Percentiles rank a stretch among this genome's conserved stretches.
phyloP scores from a whole-genome alignment of 345 rosid species.

The Garcia nutans region DNA sequence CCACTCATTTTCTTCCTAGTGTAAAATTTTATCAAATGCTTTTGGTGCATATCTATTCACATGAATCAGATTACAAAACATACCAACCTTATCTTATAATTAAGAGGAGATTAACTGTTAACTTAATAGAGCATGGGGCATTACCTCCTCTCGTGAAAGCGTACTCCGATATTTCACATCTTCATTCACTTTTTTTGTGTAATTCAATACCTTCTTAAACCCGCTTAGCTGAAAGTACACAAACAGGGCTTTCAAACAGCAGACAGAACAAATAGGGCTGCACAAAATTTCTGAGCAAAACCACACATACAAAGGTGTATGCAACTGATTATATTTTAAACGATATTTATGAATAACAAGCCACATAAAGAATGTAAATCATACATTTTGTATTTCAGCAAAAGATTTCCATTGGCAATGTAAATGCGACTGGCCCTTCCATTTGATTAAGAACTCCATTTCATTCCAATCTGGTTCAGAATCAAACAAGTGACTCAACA shows the following conservation, averaged over 20 bases:
- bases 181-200: constrained; percentile 84
- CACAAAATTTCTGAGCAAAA: background rate
- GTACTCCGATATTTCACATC: constrained; percentile 72
- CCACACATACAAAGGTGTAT: background rate
- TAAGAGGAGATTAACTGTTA: constrained; percentile 1
- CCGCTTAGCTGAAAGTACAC: constrained; percentile 80
- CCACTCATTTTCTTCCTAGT: background rate
- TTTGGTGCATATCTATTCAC: background rate
- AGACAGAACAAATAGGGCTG: background rate
- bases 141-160: constrained; percentile 96
- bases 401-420: constrained; percentile 96
- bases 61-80: too few relatives aligned
- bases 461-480: constrained; percentile 82
- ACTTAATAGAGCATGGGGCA: background rate
- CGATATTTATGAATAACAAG: background rate
- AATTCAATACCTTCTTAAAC: constrained; percentile 91
- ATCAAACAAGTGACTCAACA: constrained; percentile 72
- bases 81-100: background rate
- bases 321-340: background rate
- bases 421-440: constrained; percentile 99
- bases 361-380: constrained; percentile 14
- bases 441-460: constrained; percentile 90
- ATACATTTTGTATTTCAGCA: constrained; percentile 83
- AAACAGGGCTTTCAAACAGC: constrained; percentile 12
- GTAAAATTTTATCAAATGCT: background rate